Evolutionary conservation across 306 rosid species (phyloP), one percentile per base, ranked within the genome.

Genomic region (Glycine soja): DNA sequence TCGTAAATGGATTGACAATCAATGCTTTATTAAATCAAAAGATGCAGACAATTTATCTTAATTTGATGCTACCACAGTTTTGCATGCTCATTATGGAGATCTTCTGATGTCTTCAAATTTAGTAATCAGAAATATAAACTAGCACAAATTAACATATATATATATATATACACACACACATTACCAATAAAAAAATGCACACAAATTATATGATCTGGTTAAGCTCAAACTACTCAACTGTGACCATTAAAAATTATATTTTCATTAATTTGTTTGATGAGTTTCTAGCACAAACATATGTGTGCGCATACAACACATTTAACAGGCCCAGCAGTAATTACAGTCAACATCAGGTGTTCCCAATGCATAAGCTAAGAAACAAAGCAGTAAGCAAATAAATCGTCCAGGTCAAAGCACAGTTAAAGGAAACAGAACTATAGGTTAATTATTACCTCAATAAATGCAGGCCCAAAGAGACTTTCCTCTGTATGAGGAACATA

Each of bases 391-490:
- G 45, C 36, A 76, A 34, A 81, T 24, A 47, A 82, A 71, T 61
- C 19, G 75, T 52, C 13, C 51, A 69, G 16, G 45, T 70, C 66
- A 63, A 56, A 45, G 74, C 80, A 69, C 11, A 30, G 75, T 57
- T 61, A 48, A 48, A 56, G 50, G 82, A 70, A 75, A 83, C 71
- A 73, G 38, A 69, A 58, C 2, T 48, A 66, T 54, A 76, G 24
- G 56, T 18, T 46, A 58, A 84, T 70, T 65, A 66, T 69, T 79
- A 92, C 99, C 98, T 96, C 99, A 78, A 96, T 87, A 86, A 93
- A 96, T 74, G 92, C 97, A 83, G 99, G 99, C 71, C 99, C 99
- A 89, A 85, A 84, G 80, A 77, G 64, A 84, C 65, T 71, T 64
- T 87, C 72, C 66, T 96, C 99, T 3, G 87, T 92, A 30, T 51